A percentile compares a stretch with the other conserved stretches of the same genome.
phyloP scores from a whole-genome alignment of 2,329 filamentous ascomycete species.

The Xylariaceae sp. region DNA sequence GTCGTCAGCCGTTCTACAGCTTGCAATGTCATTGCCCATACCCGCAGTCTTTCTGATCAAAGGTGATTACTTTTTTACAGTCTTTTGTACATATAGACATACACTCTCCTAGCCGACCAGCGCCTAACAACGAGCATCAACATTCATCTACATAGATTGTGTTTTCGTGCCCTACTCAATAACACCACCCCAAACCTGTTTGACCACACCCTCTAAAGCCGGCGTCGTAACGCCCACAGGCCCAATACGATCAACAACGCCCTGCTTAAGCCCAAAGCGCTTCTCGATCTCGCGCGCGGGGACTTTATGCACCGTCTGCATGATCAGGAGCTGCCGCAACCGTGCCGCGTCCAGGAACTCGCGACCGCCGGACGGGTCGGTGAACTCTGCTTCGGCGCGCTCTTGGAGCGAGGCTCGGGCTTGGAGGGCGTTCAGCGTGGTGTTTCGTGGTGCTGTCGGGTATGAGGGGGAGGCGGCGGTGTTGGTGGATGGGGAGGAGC shows the following conservation, averaged over 20 bases:
- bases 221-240: constrained; percentile 37
- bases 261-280: constrained; percentile 41
- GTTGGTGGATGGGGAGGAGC: constrained; percentile 7
- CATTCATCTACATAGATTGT: background rate
- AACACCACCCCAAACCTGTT: constrained; percentile 14
- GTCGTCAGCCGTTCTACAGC: too few relatives aligned
- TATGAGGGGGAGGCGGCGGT: background rate
- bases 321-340: constrained; percentile 42
- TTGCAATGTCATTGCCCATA: too few relatives aligned
- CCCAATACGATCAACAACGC: constrained; percentile 45
- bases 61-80: background rate
- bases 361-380: constrained; percentile 38
- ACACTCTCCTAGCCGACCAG: too few relatives aligned
- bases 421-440: constrained; percentile 47
- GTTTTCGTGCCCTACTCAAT: background rate
- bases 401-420: constrained; percentile 43
- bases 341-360: constrained; percentile 47
- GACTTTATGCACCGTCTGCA: constrained; percentile 41
- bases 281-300: constrained; percentile 42
- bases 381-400: constrained; percentile 42
- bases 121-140: background rate
- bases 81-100: background rate
- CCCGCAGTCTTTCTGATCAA: too few relatives aligned
- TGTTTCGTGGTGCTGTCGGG: constrained; percentile 29
- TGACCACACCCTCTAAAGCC: constrained; percentile 18